Evolutionary conservation across 148 eudicot species (phyloP).

Genomic region (Persicaria tinctoria): DNA sequence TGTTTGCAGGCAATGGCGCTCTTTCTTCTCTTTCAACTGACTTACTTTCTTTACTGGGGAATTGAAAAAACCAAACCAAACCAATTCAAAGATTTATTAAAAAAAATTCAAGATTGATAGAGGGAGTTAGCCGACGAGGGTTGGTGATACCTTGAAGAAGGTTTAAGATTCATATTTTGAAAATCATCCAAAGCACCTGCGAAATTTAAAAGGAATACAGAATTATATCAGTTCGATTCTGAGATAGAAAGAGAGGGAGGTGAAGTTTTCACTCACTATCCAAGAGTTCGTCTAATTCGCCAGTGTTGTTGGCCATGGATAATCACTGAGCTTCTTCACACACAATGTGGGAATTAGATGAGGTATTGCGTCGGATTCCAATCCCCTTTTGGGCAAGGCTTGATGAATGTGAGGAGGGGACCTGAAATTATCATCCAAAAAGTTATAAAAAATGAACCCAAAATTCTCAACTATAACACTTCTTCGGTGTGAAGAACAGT

Average conservation of each 20-base stretch:
- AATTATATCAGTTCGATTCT: background rate
- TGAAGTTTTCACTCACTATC: constrained; percentile 43
- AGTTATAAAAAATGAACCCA: no score
- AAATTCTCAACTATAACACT: no score
- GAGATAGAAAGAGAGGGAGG: background rate
- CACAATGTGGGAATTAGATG: no score
- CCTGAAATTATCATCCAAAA: no score
- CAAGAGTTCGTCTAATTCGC: constrained; percentile 70
- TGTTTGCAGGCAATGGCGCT: constrained; percentile 35
- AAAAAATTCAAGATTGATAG: background rate
- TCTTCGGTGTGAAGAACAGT: no score
- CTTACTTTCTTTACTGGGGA: constrained; percentile 36
- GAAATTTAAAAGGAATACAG: background rate
- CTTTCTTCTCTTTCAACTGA: constrained; percentile 29
- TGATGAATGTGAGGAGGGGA: no score
- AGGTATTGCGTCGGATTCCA: no score
- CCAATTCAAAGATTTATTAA: background rate
- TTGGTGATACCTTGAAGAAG: constrained; percentile 43
- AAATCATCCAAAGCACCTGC: constrained; percentile 98
- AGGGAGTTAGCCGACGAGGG: background rate
- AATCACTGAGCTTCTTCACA: no score
- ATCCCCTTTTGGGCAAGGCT: no score
- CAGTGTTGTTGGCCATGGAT: constrained; percentile 48
- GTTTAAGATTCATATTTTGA: constrained; percentile 54
- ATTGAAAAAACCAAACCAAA: background rate